These are phyloP conservation scores for Jackrogersella multiformis DNA, from an alignment of 495 filamentous ascomycete species.

Conservation along the genomic window DNA sequence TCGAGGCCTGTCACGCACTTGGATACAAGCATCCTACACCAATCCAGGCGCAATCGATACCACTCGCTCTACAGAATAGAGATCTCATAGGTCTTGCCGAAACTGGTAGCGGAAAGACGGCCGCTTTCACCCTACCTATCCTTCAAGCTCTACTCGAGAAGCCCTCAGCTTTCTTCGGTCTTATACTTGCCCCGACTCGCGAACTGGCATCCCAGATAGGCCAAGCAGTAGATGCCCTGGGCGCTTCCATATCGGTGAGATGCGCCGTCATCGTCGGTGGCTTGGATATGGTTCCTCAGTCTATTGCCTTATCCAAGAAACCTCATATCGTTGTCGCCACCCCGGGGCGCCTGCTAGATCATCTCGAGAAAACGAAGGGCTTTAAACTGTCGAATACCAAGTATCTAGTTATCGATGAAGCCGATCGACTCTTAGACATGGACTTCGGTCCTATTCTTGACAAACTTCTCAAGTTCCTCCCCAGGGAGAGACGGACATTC, in stretches of 20 bases:
- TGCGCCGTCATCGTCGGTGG: slow-evolving; percentile 86
- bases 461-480: slow-evolving; percentile 90
- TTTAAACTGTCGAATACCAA: slow-evolving; percentile 82
- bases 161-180: slow-evolving; percentile 77
- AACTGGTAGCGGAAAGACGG: slow-evolving; percentile 93
- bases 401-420: slow-evolving; percentile 95
- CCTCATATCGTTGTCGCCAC: slow-evolving; percentile 91
- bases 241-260: slow-evolving; percentile 80
- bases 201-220: slow-evolving; percentile 93
- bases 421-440: slow-evolving; percentile 89
- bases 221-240: slow-evolving; percentile 83
- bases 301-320: slow-evolving; percentile 88
- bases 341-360: slow-evolving; percentile 88
- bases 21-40: slow-evolving; percentile 86
- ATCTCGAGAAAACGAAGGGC: slow-evolving; percentile 96
- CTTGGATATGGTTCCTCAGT: slow-evolving; percentile 92
- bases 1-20: slow-evolving; percentile 82
- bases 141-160: slow-evolving; percentile 86
- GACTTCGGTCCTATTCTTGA: slow-evolving; percentile 94
- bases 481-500: slow-evolving; percentile 80
- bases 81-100: slow-evolving; percentile 95
- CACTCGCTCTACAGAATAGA: slow-evolving; percentile 78
- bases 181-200: slow-evolving; percentile 89
- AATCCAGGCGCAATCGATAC: slow-evolving; percentile 81
- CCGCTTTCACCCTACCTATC: slow-evolving; percentile 89